Evolutionary conservation across 2,329 filamentous ascomycete species (phyloP).

Genomic region (Pseudodiploospora longispora): DNA sequence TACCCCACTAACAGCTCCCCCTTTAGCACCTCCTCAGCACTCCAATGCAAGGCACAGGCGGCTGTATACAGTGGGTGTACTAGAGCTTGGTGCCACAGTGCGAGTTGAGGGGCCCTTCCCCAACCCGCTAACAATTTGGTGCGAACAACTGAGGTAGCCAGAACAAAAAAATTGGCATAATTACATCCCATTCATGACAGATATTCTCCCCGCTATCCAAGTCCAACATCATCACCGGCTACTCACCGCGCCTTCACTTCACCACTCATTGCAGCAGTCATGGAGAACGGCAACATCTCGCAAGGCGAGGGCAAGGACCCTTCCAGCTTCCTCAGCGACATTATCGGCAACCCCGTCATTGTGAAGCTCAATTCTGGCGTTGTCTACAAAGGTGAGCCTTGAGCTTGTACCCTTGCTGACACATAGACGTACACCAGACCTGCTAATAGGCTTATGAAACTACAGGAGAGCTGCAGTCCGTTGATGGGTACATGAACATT

Average conservation of each 20-base stretch:
- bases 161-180: not conserved
- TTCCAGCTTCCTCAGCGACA: conserved; percentile 85
- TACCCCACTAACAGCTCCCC: conserved; percentile 5
- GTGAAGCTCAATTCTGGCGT: conserved; percentile 99
- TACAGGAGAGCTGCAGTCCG: conserved; percentile 85
- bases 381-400: conserved; percentile 76
- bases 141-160: not conserved
- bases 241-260: not conserved
- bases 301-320: conserved; percentile 79
- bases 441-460: conserved; percentile 9
- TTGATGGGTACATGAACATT: conserved; percentile 99
- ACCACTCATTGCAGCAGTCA: conserved; percentile 26
- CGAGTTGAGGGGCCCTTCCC: conserved; percentile 1
- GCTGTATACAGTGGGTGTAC: not conserved
- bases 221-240: conserved; percentile 6
- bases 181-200: too few relatives aligned
- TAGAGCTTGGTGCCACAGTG: conserved; percentile 6
- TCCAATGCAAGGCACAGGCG: too few relatives aligned
- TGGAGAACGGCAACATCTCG: conserved; percentile 65
- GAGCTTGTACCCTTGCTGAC: not conserved
- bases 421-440: not conserved
- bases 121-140: not conserved
- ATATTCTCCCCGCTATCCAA: not conserved
- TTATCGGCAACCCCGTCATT: conserved; percentile 87
- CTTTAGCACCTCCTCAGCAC: not conserved